Evolutionary conservation across 108 stramenopile genomes (phyloP), one percentile per base, ranked within the genome.

Genomic region (Mediolabrus comicus): DNA sequence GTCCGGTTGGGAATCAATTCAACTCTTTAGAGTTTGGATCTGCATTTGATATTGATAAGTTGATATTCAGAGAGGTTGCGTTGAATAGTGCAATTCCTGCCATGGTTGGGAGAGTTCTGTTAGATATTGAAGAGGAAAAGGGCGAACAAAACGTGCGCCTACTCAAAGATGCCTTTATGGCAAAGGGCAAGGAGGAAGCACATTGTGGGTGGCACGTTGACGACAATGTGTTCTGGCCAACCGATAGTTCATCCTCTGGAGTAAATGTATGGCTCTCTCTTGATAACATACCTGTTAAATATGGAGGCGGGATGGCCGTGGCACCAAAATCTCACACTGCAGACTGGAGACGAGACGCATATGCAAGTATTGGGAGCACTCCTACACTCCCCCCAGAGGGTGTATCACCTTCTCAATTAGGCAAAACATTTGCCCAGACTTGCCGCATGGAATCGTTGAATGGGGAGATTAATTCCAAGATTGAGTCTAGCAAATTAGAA

Each of bases 181-280:
- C 77, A 16, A 78, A 78, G 27, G 65, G 55, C 13, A 36, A 67
- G 28, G 71, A 78, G 12, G 71, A 67, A n/a, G 28, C 25, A 28
- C 43, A 46, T 13, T 78, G 77, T 25, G 77, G 71, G 0, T 78
- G 77, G 77, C 77, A 78, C 32, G 77, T 78, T 11, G 77, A 78
- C 36, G 77, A 73, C 30, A 57, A 38, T 28, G 59, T 51, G 1
- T 73, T 78, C 19, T 78, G 77, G 77, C 77, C 77, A 7, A 66
- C 46, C 1, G 57, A 72, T 58, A 31, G 61, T 5, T 29, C 64
- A 3, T 64, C 62, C 28, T 29, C 41, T 10, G 77, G 77, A 2
- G 71, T 78, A 14, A 73, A 78, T 67, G 77, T 60, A 1, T 78
- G 77, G 77, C 55, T 78, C 26, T 71, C 77, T 22, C 31, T 78